Evolutionary conservation across 108 stramenopile genomes (phyloP), one percentile per base, ranked within the genome.

Genomic region (Skeletonema grethae): DNA sequence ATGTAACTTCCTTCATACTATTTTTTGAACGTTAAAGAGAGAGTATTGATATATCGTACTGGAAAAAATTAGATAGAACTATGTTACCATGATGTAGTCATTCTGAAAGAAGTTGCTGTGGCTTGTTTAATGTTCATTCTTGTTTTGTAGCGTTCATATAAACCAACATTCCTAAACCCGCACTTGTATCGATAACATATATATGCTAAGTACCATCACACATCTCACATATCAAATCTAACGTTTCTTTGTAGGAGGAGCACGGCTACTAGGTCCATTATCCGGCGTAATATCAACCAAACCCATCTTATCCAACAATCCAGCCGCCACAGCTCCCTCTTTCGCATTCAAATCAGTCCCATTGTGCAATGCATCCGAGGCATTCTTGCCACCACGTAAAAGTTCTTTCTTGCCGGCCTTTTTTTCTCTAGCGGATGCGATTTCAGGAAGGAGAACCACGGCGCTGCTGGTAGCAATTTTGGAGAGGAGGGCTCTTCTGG

Each of bases 251-350:
- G 35, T 24, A 46, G 67, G 68, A 15, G 68, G 55, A 7, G 68
- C 68, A 16, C 68, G 48, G 29, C 11, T 34, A 25, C 35, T 67
- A 6, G 48, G 1, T 12, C 69, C 74, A 13, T 75, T 69, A 36
- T 69, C 74, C 1, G 74, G 59, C 1, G 59, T 24, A 13, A 69
- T 69, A 9, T 75, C 74, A 6, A 4, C 5, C 38, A 75, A 20
- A 5, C 74, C 74, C 74, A 75, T 61, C 68, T 75, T 75, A 6
- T 70, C 74, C 8, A 75, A 29, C 18, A 75, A 34, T 0, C 59
- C 57, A 8, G 41, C 10, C 7, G 74, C 74, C 22, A 75, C 58
- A 18, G 38, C 60, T 1, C 61, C 59, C 59, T 75, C 61, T 11
- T 29, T 61, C 13, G 12, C 36, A 38, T 70, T 62, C 57, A 75